Evolutionary conservation across 2,329 filamentous ascomycete species (phyloP).

Genomic region (Aspergillus neoniger): DNA sequence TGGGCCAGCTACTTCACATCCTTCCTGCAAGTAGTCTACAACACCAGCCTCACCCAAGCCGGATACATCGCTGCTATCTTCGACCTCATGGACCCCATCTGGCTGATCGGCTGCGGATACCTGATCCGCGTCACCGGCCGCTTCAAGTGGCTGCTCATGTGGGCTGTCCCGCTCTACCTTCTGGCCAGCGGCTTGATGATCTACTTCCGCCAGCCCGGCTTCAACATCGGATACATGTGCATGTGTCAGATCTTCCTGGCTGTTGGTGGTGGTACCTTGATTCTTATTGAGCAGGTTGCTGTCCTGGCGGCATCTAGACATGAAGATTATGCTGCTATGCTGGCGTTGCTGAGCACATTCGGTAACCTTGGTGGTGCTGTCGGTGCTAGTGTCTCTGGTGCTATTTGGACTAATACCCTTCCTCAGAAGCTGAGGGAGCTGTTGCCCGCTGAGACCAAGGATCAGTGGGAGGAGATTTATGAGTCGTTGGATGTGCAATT

Average conservation of each 20-base stretch:
- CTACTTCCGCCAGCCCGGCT: conserved; percentile 51
- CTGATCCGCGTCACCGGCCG: conserved; percentile 51
- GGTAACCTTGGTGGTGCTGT: conserved; percentile 36
- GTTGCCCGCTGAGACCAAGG: conserved; percentile 26
- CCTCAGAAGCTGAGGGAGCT: conserved; percentile 43
- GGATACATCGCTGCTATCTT: conserved; percentile 52
- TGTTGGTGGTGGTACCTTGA: conserved; percentile 53
- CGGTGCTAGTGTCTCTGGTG: conserved; percentile 33
- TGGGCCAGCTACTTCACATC: conserved; percentile 39
- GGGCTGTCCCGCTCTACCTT: conserved; percentile 52
- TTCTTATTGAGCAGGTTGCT: conserved; percentile 56
- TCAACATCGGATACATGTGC: conserved; percentile 52
- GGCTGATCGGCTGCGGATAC: conserved; percentile 55
- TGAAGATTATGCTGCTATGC: conserved; percentile 53
- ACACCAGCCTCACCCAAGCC: conserved; percentile 33
- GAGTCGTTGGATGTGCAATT: conserved; percentile 18
- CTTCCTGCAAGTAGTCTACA: conserved; percentile 41
- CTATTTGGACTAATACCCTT: conserved; percentile 39
- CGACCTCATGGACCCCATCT: conserved; percentile 56
- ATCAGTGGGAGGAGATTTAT: conserved; percentile 14
- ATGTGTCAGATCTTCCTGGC: conserved; percentile 59
- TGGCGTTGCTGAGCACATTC: conserved; percentile 47
- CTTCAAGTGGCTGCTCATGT: conserved; percentile 53
- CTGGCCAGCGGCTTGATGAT: conserved; percentile 56
- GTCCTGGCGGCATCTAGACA: conserved; percentile 55